Base-by-base conservation (phyloP, 257 asterid genomes). In the Thymus mandschuricus region DNA sequence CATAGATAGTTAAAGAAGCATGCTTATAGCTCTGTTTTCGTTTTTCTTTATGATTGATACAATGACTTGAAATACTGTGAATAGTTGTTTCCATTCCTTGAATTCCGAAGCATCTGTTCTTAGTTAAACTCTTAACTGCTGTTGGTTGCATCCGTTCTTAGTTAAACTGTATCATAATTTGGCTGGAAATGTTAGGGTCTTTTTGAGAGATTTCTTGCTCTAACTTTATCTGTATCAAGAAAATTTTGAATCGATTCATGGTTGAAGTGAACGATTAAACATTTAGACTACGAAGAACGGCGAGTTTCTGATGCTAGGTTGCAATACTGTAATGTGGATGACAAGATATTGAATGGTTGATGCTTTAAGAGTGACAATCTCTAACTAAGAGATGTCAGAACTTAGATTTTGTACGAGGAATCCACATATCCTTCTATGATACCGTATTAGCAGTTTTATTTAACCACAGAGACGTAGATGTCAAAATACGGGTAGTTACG, bases 301-400 rank as follows among this genome's bases (percentile, higher is more conserved):
- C 46, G 33, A 34, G 44, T 52, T 54, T 50, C 5, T 55, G 60
- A 55, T 56, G 60, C 52, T 15, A 57, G 33, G 27, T 60, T 70
- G 41, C 33, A 30, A 66, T 78, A 50, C 68, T 67, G 15, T 50
- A 29, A 10, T 41, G 3, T 8, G 38, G 21, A 51, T 10, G 64
- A 46, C 51, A 11, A 46, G 10, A 50, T 67, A 12, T 66, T 50
- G 61, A n/a, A 33, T 48, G 10, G 11, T 11, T 46, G 51, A 11
- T 11, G 5, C 52, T 46, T n/a, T 11, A 43, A 43, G 48, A 43
- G 8, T 11, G 10, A 43, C 48, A 21, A 21, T 21, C n/a, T 46
- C 21, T 46, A 46, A 10, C 21, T 49, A 35, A 50, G 21, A 59
- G 44, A 33, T 52, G 28, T 41, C 46, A 35, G 13, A 60, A 33